These are phyloP conservation scores for Aspergillus puulaauensis DNA, from an alignment of 2,329 filamentous ascomycete genomes.

Conservation along the genomic window DNA sequence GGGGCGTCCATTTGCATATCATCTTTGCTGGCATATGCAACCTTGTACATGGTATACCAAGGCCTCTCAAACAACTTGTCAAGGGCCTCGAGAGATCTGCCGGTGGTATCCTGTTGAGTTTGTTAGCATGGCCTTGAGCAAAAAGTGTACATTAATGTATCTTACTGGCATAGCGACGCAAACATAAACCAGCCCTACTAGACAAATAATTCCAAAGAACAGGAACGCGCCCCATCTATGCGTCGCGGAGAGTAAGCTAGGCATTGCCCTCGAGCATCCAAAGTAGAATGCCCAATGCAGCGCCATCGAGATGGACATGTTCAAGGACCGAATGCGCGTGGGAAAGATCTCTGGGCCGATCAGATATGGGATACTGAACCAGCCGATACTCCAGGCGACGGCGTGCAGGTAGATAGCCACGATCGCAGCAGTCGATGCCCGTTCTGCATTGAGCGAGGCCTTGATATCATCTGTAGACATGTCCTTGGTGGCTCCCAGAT, in stretches of 20 bases:
- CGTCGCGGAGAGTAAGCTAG: slow-evolving; percentile 21
- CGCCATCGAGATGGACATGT: slow-evolving; percentile 38
- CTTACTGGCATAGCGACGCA: slow-evolving; percentile 22
- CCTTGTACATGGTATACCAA: slow-evolving; percentile 20
- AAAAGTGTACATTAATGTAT: background rate
- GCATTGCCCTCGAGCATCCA: slow-evolving; percentile 21
- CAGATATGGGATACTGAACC: slow-evolving; percentile 45
- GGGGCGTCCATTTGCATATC: background rate
- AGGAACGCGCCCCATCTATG: slow-evolving; percentile 24
- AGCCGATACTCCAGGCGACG: slow-evolving; percentile 45
- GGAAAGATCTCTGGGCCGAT: slow-evolving; percentile 49
- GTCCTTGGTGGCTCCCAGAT: slow-evolving; percentile 32
- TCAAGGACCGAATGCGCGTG: slow-evolving; percentile 47
- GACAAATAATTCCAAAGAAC: slow-evolving; percentile 21
- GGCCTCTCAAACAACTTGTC: slow-evolving; percentile 21
- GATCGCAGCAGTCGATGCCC: slow-evolving; percentile 37
- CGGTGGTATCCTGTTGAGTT: slow-evolving; percentile 17
- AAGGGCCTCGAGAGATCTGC: slow-evolving; percentile 19
- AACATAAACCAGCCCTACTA: slow-evolving; percentile 21
- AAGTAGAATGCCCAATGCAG: slow-evolving; percentile 21
- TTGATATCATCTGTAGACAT: slow-evolving; percentile 20
- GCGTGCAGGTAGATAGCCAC: slow-evolving; percentile 48
- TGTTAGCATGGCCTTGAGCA: no score
- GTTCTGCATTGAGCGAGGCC: slow-evolving; percentile 8
- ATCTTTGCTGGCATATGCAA: slow-evolving; percentile 15